A percentile compares a stretch with the other conserved stretches of the same genome.
These are phyloP conservation scores for Cryptococcus sp. DNA, from an alignment of 1,284 basidiomycete genomes.

Conservation along the genomic window DNA sequence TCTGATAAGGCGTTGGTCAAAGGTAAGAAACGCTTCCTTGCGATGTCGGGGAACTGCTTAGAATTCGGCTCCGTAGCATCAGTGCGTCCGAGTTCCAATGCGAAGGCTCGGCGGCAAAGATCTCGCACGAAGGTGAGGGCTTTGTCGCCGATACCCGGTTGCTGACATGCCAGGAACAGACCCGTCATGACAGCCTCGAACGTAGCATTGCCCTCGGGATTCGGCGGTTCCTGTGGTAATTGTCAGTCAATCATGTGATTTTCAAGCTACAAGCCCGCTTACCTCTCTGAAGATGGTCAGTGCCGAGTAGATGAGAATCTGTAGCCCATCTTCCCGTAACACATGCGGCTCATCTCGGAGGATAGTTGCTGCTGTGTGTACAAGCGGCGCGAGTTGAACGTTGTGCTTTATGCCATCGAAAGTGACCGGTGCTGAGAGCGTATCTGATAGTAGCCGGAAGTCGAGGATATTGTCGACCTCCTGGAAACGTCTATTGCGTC, in stretches of 20 bases:
- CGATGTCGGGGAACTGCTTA: conserved; percentile 30
- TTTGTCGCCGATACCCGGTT: conserved; percentile 29
- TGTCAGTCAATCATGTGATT: background rate
- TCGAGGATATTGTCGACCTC: conserved; percentile 77
- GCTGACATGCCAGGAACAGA: conserved; percentile 41
- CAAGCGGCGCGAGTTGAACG: conserved; percentile 71
- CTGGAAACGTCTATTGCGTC: conserved; percentile 85
- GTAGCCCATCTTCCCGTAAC: conserved; percentile 75
- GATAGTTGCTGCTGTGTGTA: conserved; percentile 69
- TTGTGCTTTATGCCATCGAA: conserved; percentile 71
- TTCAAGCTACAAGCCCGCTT: conserved; percentile 24
- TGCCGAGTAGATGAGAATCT: conserved; percentile 73
- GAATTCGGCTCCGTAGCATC: conserved; percentile 25
- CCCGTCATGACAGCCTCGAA: conserved; percentile 42
- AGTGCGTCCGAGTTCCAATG: conserved; percentile 37
- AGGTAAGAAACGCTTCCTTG: conserved; percentile 40
- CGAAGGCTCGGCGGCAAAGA: conserved; percentile 43
- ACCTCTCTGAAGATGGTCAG: conserved; percentile 77
- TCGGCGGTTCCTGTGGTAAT: conserved; percentile 29
- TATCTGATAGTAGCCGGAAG: conserved; percentile 69
- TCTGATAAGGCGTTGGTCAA: conserved; percentile 56
- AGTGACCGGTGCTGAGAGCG: conserved; percentile 69
- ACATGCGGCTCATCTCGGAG: conserved; percentile 64
- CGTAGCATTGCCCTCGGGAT: conserved; percentile 39
- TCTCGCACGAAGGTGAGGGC: conserved; percentile 41